Evolutionary conservation across 768 basidiomycete species (phyloP).

Genomic region (Kwoniella sp.): DNA sequence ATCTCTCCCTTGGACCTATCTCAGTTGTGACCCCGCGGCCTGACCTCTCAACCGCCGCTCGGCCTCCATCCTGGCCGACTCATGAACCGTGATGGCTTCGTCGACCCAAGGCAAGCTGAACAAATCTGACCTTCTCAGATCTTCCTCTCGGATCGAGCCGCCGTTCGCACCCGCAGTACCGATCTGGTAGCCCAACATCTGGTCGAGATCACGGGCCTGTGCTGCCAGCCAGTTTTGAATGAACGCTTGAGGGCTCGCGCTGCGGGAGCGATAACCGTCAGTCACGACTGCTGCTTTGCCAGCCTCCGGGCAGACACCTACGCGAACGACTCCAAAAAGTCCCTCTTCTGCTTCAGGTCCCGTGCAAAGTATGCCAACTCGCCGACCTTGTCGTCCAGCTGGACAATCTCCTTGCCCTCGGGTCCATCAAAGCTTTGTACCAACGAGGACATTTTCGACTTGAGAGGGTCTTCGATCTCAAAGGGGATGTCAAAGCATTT

Average conservation of each 20-base stretch:
- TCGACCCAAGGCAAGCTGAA: constrained; percentile 86
- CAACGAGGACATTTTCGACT: constrained; percentile 67
- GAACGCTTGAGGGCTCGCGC: constrained; percentile 61
- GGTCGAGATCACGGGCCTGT: constrained; percentile 85
- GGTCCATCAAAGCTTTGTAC: constrained; percentile 67
- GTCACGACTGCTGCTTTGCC: too few species aligned
- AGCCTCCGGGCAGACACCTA: constrained; percentile 9
- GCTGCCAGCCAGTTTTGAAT: constrained; percentile 88
- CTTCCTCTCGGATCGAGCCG: constrained; percentile 68
- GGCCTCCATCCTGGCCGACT: constrained; percentile 63
- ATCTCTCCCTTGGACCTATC: neutral
- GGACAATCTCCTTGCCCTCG: constrained; percentile 61
- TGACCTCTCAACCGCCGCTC: too few species aligned
- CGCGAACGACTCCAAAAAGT: constrained; percentile 78
- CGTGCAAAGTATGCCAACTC: constrained; percentile 76
- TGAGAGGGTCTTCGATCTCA: constrained; percentile 75
- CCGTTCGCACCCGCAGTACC: constrained; percentile 57
- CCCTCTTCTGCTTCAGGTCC: constrained; percentile 77
- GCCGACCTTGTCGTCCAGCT: constrained; percentile 89
- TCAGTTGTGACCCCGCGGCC: too few species aligned
- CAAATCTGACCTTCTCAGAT: constrained; percentile 80
- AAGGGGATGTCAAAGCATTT: constrained; percentile 83
- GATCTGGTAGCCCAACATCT: constrained; percentile 68
- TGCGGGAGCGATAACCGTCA: constrained; percentile 2
- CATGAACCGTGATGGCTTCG: constrained; percentile 77